A percentile compares a stretch with the other conserved stretches of the same genome.
These are phyloP conservation scores for Amaranthus palmeri DNA, from an alignment of 148 eudicot species.

Conservation along the genomic window DNA sequence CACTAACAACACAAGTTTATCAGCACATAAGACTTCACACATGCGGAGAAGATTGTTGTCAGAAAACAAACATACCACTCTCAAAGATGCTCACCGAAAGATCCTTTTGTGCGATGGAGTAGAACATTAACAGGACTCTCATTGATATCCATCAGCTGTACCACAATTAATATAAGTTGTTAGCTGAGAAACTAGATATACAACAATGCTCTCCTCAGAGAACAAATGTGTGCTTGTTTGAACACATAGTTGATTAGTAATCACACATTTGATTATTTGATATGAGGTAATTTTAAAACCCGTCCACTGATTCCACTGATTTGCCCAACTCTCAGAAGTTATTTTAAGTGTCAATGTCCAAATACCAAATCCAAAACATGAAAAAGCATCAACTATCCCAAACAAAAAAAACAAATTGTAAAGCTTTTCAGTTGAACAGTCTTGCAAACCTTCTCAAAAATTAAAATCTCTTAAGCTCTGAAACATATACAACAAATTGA, in stretches of 20 bases:
- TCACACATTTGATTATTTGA: not conserved
- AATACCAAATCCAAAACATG: not conserved
- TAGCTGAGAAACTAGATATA: not conserved
- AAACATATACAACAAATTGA: too few species aligned
- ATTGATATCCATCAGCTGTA: conserved; percentile 87
- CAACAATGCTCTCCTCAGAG: not conserved
- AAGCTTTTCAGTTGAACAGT: too few species aligned
- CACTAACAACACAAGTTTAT: too few species aligned
- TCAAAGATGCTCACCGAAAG: conserved; percentile 77
- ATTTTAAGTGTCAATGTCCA: not conserved
- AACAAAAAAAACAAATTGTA: too few species aligned
- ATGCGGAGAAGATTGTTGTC: not conserved
- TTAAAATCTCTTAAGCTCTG: too few species aligned
- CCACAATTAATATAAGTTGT: conserved; percentile 4
- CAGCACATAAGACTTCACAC: not conserved
- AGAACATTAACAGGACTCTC: conserved; percentile 82
- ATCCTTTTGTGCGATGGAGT: conserved; percentile 84
- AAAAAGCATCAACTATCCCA: not conserved
- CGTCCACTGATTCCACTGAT: too few species aligned
- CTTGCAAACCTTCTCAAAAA: too few species aligned
- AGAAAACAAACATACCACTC: conserved; percentile 53
- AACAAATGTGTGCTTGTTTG: not conserved
- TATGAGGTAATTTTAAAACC: not conserved
- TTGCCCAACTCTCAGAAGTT: not conserved
- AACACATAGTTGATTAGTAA: too few species aligned